Evolutionary conservation across 2,329 filamentous ascomycete species (phyloP).

Genomic region (Calonectria hongkongensis): DNA sequence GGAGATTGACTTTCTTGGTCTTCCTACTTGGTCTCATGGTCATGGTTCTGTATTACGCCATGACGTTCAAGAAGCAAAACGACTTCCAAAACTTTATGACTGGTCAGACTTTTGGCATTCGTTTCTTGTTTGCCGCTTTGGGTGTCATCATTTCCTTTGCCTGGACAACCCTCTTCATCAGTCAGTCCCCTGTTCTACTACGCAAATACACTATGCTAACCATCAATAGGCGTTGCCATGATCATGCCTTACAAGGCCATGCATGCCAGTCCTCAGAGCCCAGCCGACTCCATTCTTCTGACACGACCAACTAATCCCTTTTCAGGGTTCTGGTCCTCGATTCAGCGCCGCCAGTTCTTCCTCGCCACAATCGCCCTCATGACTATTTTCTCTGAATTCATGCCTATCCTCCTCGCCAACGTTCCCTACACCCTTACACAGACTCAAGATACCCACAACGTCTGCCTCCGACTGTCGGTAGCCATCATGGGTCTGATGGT

Average conservation of each 20-base stretch:
- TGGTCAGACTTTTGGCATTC: conserved; percentile 64
- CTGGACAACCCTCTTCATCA: conserved; percentile 64
- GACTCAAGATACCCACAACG: conserved; percentile 60
- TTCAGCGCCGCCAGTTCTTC: conserved; percentile 58
- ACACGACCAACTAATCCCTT: conserved; percentile 67
- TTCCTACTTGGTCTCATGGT: conserved; percentile 60
- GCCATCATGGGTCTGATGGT: conserved; percentile 66
- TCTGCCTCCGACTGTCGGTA: conserved; percentile 64
- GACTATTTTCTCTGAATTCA: conserved; percentile 68
- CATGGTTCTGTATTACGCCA: conserved; percentile 64
- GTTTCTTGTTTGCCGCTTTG: conserved; percentile 65
- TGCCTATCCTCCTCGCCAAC: conserved; percentile 70
- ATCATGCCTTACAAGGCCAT: conserved; percentile 67
- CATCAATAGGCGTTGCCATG: conserved; percentile 64
- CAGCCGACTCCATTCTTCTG: conserved; percentile 63
- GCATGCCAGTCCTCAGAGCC: conserved; percentile 56
- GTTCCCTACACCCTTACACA: conserved; percentile 68
- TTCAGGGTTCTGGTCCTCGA: conserved; percentile 61
- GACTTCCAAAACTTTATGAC: conserved; percentile 63
- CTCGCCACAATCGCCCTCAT: conserved; percentile 64
- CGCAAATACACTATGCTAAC: background rate
- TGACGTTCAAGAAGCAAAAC: conserved; percentile 55
- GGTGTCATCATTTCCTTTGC: conserved; percentile 65
- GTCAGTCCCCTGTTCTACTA: conserved; percentile 35
- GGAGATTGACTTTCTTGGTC: conserved; percentile 59